Conservation (phyloP, 31 red algal genomes). For the Endocladia muricata region DNA sequence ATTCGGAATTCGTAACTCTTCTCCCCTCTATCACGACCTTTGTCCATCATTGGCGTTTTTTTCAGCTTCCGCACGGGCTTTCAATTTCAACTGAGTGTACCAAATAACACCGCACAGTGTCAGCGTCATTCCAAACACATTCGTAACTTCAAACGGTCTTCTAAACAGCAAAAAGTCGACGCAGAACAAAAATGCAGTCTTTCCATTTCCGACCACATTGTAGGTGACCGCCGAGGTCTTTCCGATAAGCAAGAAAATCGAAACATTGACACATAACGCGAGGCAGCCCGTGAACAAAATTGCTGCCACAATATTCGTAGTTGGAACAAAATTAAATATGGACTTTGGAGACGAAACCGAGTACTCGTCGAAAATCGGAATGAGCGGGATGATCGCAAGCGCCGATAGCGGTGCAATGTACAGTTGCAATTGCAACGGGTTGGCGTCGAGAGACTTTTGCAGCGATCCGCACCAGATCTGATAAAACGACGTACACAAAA, state of each 20-base stretch:
- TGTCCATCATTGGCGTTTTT: neutral
- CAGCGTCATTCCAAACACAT: slow-evolving; percentile 79
- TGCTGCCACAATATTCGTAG: neutral
- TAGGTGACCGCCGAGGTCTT: slow-evolving; percentile 93
- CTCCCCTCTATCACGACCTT: neutral
- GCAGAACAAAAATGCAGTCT: slow-evolving; percentile 83
- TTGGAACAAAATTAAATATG: slow-evolving; percentile 70
- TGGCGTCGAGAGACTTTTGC: slow-evolving; percentile 85
- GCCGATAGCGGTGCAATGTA: slow-evolving; percentile 93
- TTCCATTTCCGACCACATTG: slow-evolving; percentile 89
- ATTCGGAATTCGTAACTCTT: too few relatives aligned
- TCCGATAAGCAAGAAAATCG: slow-evolving; percentile 92
- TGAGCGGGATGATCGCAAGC: slow-evolving; percentile 71
- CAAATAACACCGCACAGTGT: slow-evolving; percentile 71
- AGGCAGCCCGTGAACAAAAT: slow-evolving; percentile 77
- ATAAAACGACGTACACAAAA: slow-evolving; percentile 84
- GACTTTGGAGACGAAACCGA: slow-evolving; percentile 26
- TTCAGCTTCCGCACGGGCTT: slow-evolving; percentile 56
- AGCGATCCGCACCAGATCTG: slow-evolving; percentile 89
- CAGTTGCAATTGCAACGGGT: slow-evolving; percentile 88
- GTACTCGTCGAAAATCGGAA: slow-evolving; percentile 86
- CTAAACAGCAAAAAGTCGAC: slow-evolving; percentile 86
- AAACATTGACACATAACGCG: slow-evolving; percentile 92
- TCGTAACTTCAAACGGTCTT: slow-evolving; percentile 68
- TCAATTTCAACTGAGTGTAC: slow-evolving; percentile 75